Evolutionary conservation across 2,329 filamentous ascomycete genomes (phyloP), one percentile per base, ranked within the genome.

Genomic region (Fusarium globosum): DNA sequence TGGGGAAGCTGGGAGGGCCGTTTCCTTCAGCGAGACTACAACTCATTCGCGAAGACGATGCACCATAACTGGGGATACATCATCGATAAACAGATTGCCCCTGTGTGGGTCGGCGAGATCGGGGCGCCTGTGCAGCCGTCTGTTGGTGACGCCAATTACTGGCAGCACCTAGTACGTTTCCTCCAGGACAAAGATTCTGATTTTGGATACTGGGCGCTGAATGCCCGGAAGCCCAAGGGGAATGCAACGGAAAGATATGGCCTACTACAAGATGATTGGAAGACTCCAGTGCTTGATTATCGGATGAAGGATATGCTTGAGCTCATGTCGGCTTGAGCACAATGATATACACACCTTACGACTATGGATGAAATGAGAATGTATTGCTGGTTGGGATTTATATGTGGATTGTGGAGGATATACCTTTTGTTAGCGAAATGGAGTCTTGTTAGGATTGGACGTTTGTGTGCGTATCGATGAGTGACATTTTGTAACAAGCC

Each of bases 201-300:
- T 75, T 92, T 91, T 82, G 91, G 88, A 12, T 93, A 93, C 80
- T 93, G 91, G 91, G 91, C 91, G 21, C 79, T 93, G 73, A 93
- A 93, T 81, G 89, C 91, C 43, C 84, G 89, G 52, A 93, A 93
- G 80, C 88, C 90, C 15, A 85, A 85, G 65, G 83, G 87, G 42
- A 85, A 90, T 79, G 85, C 82, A 55, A 83, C 81, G 38, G 91
- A 93, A 83, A 85, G 86, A 18, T 93, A 93, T 78, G 87, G 88
- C 6, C 81, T 93, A 30, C 81, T 93, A 23, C 81, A 86, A 69
- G 90, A 92, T 75, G 89, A 91, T 79, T 93, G 91, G 91, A 77
- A 86, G 71, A 92, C 89, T 23, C 87, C 89, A 0, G 83, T 91
- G 61, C 81, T 89, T 76, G 90, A 91, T 78, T 91, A 91, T 80